A percentile compares a stretch with the other conserved stretches of the same genome.
These are phyloP conservation scores for Prunus campanulata DNA, from an alignment of 306 rosid species.

Conservation along the genomic window DNA sequence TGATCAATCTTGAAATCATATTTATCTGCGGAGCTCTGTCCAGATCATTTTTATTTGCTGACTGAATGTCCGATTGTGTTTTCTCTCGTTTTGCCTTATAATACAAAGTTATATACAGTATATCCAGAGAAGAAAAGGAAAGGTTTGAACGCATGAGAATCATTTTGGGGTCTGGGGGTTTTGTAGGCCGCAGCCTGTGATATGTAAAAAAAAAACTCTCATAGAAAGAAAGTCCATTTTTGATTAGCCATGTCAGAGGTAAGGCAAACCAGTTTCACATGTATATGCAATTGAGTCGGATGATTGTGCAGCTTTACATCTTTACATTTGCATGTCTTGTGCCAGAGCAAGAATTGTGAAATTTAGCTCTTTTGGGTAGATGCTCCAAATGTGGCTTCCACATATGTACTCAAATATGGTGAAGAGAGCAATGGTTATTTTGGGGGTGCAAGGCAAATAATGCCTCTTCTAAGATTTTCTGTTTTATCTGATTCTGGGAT, in stretches of 20 bases:
- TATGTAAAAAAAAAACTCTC: not conserved
- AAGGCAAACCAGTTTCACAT: not conserved
- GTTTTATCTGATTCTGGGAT: too few species aligned
- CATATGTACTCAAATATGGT: too few species aligned
- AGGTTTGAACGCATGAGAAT: constrained; percentile 1
- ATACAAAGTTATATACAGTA: not conserved
- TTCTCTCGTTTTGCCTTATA: not conserved
- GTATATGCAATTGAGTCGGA: not conserved
- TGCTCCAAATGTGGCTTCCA: too few species aligned
- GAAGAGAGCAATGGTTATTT: too few species aligned
- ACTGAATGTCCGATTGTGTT: constrained; percentile 1
- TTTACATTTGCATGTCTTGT: not conserved
- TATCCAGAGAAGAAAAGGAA: not conserved
- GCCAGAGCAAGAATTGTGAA: not conserved
- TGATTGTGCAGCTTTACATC: not conserved
- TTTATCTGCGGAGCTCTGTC: not conserved
- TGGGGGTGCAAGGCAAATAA: not conserved
- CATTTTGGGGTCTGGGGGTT: not conserved
- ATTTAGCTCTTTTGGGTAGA: too few species aligned
- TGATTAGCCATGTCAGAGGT: not conserved
- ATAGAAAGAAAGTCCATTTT: constrained; percentile 2
- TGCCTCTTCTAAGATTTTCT: not conserved
- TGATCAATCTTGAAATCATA: constrained; percentile 19
- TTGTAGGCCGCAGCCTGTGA: not conserved
- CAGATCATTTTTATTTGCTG: not conserved